Percentiles rank a stretch among this genome's conserved stretches.
phyloP scores from a whole-genome alignment of 352 stramenopile genomes.

The Pythium aphanidermatum region DNA sequence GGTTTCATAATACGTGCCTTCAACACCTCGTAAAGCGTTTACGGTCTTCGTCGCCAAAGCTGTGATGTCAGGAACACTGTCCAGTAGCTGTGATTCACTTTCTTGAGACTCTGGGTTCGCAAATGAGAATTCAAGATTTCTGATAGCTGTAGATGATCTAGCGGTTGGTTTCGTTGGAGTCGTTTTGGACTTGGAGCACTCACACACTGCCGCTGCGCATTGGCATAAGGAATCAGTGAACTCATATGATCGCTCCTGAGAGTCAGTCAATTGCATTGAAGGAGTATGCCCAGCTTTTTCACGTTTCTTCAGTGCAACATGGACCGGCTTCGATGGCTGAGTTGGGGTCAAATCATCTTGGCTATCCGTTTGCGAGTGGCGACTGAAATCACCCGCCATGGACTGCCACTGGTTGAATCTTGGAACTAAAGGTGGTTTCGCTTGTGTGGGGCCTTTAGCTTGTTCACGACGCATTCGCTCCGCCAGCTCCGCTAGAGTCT shows the following conservation, averaged over 20 bases:
- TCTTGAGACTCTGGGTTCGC: slow-evolving; percentile 54
- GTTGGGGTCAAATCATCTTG: slow-evolving; percentile 43
- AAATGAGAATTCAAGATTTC: slow-evolving; percentile 64
- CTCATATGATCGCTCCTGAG: slow-evolving; percentile 32
- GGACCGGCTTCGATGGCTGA: slow-evolving; percentile 24
- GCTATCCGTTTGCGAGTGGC: too few species aligned
- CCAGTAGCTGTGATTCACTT: slow-evolving; percentile 29
- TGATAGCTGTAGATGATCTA: slow-evolving; percentile 30
- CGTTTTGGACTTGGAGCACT: slow-evolving; percentile 2
- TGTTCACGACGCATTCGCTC: slow-evolving; percentile 9
- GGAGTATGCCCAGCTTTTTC: slow-evolving; percentile 15
- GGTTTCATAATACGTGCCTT: slow-evolving; percentile 2
- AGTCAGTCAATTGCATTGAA: slow-evolving; percentile 14
- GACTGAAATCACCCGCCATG: too few species aligned
- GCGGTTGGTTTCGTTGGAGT: not conserved
- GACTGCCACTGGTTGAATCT: too few species aligned
- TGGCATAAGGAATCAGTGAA: slow-evolving; percentile 24
- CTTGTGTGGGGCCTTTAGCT: not conserved
- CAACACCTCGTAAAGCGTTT: slow-evolving; percentile 8
- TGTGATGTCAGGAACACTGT: slow-evolving; percentile 29
- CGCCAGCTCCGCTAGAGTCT: slow-evolving; percentile 12
- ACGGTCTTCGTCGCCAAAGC: slow-evolving; percentile 25
- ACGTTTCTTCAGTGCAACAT: slow-evolving; percentile 24
- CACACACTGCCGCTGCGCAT: slow-evolving; percentile 19
- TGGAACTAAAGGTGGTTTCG: too few species aligned